These are phyloP conservation scores for Cucurbitaria berberidis DNA, from an alignment of 2,329 filamentous ascomycete species.

Conservation along the genomic window DNA sequence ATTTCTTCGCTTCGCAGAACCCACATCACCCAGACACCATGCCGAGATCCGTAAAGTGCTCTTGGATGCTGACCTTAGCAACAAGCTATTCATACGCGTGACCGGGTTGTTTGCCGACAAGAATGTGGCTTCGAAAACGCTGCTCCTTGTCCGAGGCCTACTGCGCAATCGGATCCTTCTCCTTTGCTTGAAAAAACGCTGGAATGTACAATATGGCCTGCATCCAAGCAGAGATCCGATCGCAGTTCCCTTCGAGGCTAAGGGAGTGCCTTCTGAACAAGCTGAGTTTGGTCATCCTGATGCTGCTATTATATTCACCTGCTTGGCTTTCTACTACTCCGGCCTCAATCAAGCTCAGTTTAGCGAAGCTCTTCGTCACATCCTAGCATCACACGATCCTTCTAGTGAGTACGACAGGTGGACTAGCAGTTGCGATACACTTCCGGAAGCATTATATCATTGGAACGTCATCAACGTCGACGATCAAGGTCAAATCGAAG, in stretches of 20 bases:
- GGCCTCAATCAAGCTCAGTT: conserved; percentile 59
- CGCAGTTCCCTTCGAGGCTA: conserved; percentile 68
- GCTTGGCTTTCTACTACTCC: conserved; percentile 70
- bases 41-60: conserved; percentile 12
- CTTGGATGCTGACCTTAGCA: conserved; percentile 8
- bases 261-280: conserved; percentile 66
- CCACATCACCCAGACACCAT: neutral
- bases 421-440: conserved; percentile 46
- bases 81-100: conserved; percentile 9
- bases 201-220: conserved; percentile 69
- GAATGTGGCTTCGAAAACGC: conserved; percentile 26
- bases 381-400: conserved; percentile 60
- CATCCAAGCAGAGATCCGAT: conserved; percentile 57
- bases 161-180: conserved; percentile 60
- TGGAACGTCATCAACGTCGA: conserved; percentile 55
- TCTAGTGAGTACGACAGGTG: conserved; percentile 60
- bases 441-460: conserved; percentile 50
- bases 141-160: conserved; percentile 62
- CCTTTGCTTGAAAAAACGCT: conserved; percentile 66
- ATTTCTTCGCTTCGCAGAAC: conserved; percentile 11
- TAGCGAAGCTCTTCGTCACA: conserved; percentile 56
- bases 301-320: conserved; percentile 68
- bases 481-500: conserved; percentile 55
- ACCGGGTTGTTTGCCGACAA: conserved; percentile 13
- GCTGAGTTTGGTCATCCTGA: conserved; percentile 73